Base-by-base conservation (phyloP, 2,329 filamentous ascomycete genomes). In the Didymellaceae sp. region DNA sequence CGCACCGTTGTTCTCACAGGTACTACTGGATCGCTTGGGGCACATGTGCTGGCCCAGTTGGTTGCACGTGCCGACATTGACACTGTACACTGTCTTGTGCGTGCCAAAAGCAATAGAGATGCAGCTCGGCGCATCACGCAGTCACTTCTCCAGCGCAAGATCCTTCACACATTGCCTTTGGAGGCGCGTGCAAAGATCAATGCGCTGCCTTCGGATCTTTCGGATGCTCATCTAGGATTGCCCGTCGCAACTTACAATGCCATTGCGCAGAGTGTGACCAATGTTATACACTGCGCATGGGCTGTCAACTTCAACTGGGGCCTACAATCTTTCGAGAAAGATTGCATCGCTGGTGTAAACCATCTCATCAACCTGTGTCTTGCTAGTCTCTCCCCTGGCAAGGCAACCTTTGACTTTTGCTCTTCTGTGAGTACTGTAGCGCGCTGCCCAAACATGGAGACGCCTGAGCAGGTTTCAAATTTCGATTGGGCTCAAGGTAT, bases 21-120 rank as follows among this genome's bases (percentile, higher is more conserved):
- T 1, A 80, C 82, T 0, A 89, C 86, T 0, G 86, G 86, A 0
- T 86, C 85, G 2, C 76, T 89, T 0, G 86, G 86, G 1, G 77
- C 82, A 0, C 84, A 87, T 58, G 75, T 86, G 1, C 74, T 84
- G 2, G 61, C 66, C 5, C 68, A 74, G 20, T 52, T 76, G 7
- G 58, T 65, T 6, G 43, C 39, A 18, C 65, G 62, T 3, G 32
- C 63, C 14, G 57, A 70, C 25, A 63, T 75, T 13, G 43, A 62
- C 3, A 73, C 67, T 4, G 71, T 85, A 1, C 82, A 82, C 69
- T 82, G 80, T 45, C 74, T 84, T 4, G 78, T 83, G 2, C 76
- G 82, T 17, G 80, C 79, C 3, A 60, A 67, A 0, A 66, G 66
- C 10, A 52, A 63, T 2, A 59, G 71, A 0, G 66, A 71, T n/a